A percentile compares a stretch with the other conserved stretches of the same genome.
Conservation (phyloP, 352 stramenopile species). For the Vaucheria bursata region DNA sequence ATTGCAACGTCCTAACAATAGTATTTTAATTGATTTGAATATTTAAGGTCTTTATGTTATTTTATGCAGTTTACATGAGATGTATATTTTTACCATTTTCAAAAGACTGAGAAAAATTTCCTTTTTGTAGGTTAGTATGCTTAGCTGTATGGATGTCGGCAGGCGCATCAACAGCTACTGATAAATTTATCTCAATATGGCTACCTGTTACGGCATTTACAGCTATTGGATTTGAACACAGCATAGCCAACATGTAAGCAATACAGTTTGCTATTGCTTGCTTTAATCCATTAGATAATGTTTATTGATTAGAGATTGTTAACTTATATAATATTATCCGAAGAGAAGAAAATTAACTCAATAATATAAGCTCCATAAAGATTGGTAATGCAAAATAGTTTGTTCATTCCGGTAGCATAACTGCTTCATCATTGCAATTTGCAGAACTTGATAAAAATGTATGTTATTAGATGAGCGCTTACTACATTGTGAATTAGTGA, state of each 20-base stretch:
- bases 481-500: too few relatives aligned
- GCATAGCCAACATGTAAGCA: constrained; percentile 18
- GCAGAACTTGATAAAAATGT: too few relatives aligned
- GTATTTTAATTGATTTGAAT: too few relatives aligned
- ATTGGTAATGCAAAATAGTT: background rate
- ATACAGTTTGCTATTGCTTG: background rate
- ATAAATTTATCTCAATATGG: constrained; percentile 43
- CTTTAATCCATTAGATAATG: background rate
- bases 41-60: too few relatives aligned
- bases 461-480: too few relatives aligned
- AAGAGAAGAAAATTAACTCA: background rate
- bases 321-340: background rate
- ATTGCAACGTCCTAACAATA: too few relatives aligned
- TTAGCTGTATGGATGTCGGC: constrained; percentile 54
- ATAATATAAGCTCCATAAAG: too few relatives aligned
- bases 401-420: too few relatives aligned
- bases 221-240: constrained; percentile 39
- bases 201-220: constrained; percentile 42
- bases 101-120: too few relatives aligned
- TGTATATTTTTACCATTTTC: too few relatives aligned
- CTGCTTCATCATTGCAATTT: too few relatives aligned
- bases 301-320: background rate
- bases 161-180: constrained; percentile 13
- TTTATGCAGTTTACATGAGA: too few relatives aligned
- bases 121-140: constrained; percentile 60